phyloP scores from a whole-genome alignment of 768 basidiomycete genomes.

The Tephrocybe sp. region DNA sequence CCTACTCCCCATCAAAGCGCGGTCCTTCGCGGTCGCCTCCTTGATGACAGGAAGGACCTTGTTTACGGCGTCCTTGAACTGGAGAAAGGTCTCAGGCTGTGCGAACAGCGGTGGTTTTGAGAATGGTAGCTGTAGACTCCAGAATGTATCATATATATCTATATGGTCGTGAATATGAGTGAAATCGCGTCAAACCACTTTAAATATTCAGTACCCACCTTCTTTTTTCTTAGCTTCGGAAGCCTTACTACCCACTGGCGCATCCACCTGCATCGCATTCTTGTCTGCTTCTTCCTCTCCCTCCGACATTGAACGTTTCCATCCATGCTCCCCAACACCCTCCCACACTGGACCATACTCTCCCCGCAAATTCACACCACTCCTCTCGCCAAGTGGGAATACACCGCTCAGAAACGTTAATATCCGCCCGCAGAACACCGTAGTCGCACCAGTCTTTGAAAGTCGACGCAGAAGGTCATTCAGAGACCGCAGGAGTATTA shows the following conservation, averaged over 20 bases:
- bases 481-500: slow-evolving; percentile 76
- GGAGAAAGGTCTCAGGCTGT: slow-evolving; percentile 47
- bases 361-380: slow-evolving; percentile 88
- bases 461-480: slow-evolving; percentile 86
- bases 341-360: slow-evolving; percentile 84
- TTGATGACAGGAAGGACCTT: slow-evolving; percentile 77
- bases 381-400: slow-evolving; percentile 85
- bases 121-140: slow-evolving; percentile 85
- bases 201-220: slow-evolving; percentile 35
- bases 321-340: slow-evolving; percentile 43
- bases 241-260: slow-evolving; percentile 33
- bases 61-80: slow-evolving; percentile 69
- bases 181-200: not conserved
- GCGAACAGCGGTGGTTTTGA: slow-evolving; percentile 76
- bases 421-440: slow-evolving; percentile 87
- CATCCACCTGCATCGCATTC: slow-evolving; percentile 65
- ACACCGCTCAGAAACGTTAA: slow-evolving; percentile 82
- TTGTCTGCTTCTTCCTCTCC: slow-evolving; percentile 24
- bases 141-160: slow-evolving; percentile 88
- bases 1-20: slow-evolving; percentile 82
- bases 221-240: slow-evolving; percentile 51
- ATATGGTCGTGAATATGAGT: not conserved
- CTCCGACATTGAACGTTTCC: slow-evolving; percentile 28
- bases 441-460: slow-evolving; percentile 82
- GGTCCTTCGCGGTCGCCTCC: slow-evolving; percentile 85